phyloP scores from a whole-genome alignment of 371 early-diverging fungal genomes.

The Mucor piriformis region DNA sequence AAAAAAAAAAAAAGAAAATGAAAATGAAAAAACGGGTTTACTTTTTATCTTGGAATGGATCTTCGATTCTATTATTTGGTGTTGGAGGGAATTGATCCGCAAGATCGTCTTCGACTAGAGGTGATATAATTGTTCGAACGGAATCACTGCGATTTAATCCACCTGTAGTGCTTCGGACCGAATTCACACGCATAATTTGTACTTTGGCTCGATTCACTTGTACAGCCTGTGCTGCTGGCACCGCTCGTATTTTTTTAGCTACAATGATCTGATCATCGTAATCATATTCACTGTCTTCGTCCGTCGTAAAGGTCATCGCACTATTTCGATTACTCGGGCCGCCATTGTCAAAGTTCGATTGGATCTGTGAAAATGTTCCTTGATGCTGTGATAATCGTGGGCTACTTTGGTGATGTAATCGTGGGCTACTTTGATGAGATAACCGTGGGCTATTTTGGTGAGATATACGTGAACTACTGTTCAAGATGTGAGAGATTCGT shows the following conservation, averaged over 20 bases:
- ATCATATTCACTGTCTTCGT: constrained; percentile 5
- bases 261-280: background rate
- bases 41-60: constrained; percentile 6
- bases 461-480: constrained; percentile 10
- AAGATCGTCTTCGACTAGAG: background rate
- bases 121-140: constrained; percentile 14
- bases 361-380: background rate
- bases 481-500: constrained; percentile 13
- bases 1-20: background rate
- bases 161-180: constrained; percentile 20
- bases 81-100: background rate
- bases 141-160: constrained; percentile 38
- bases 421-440: too few species aligned
- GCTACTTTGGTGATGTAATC: too few species aligned
- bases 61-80: background rate
- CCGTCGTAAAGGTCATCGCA: constrained; percentile 33
- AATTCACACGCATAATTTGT: constrained; percentile 52
- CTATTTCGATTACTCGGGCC: constrained; percentile 30
- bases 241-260: constrained; percentile 1
- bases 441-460: too few species aligned
- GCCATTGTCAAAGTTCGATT: constrained; percentile 16
- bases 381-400: constrained; percentile 11
- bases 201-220: constrained; percentile 50
- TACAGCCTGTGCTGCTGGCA: constrained; percentile 30
- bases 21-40: background rate